phyloP scores from a whole-genome alignment of 2,329 filamentous ascomycete genomes.

The Bipolaris cookei region DNA sequence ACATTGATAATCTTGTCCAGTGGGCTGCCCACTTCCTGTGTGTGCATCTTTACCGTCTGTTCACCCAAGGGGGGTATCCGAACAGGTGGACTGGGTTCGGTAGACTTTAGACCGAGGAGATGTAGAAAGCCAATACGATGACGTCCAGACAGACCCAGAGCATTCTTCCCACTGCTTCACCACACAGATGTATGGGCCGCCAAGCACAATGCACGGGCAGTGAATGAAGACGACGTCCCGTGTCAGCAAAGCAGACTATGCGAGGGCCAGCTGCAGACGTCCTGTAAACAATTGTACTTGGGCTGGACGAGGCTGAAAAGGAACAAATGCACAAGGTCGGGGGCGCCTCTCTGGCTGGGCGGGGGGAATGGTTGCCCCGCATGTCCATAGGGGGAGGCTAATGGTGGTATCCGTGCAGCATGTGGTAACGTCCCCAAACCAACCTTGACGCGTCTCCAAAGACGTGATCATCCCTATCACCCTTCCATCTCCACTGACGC shows the following conservation, averaged over 20 bases:
- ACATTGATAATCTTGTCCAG: slow-evolving; percentile 43
- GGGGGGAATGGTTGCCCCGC: slow-evolving; percentile 32
- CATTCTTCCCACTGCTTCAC: slow-evolving; percentile 10
- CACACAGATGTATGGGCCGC: slow-evolving; percentile 16
- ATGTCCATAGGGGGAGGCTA: slow-evolving; percentile 28
- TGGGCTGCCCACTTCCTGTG: slow-evolving; percentile 12
- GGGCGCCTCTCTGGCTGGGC: slow-evolving; percentile 19
- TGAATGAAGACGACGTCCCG: slow-evolving; percentile 13
- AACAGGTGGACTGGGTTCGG: background rate
- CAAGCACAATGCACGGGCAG: slow-evolving; percentile 19
- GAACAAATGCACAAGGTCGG: slow-evolving; percentile 3
- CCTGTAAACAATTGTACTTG: slow-evolving; percentile 1
- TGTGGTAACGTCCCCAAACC: slow-evolving; percentile 15
- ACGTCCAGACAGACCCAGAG: slow-evolving; percentile 16
- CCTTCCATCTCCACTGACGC: slow-evolving; percentile 27
- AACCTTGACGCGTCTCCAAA: slow-evolving; percentile 35
- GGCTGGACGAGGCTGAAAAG: slow-evolving; percentile 6
- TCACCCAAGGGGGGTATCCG: background rate
- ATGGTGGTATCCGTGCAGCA: slow-evolving; percentile 33
- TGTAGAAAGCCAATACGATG: slow-evolving; percentile 16
- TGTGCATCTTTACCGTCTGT: slow-evolving; percentile 10
- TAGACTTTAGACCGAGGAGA: background rate
- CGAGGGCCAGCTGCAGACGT: background rate
- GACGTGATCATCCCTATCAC: slow-evolving; percentile 28
- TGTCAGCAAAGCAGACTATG: slow-evolving; percentile 9